Base-by-base conservation (phyloP, 1,284 basidiomycete species). In the Afroboletus lepidellus region DNA sequence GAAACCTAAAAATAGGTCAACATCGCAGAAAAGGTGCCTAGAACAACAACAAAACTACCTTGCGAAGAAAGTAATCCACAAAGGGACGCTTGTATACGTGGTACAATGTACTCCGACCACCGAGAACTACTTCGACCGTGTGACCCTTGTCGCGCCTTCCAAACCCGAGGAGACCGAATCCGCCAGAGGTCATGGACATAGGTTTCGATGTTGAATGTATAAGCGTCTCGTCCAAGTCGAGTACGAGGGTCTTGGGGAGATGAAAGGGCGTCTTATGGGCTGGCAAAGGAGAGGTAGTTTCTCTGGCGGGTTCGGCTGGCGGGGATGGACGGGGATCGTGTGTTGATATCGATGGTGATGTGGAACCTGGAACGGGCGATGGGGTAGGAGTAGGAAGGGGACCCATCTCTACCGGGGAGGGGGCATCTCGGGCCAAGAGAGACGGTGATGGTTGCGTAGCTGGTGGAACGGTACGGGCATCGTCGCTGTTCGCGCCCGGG, bases 11-110 rank as follows among this genome's bases (percentile, higher is more conserved):
- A n/a, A 38, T 47, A 47, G 48, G 50, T 53, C 59, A 49, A 55
- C 42, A 50, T 45, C 23, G 36, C 13, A 41, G 21, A n/a, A 45
- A 43, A 42, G 15, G 32, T 33, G 29, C 7, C 21, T 29, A 33
- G 37, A 55, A 44, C 15, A 30, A 23, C 6, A 50, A n/a, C n/a
- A 18, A 21, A 48, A 32, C 63, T 58, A 94, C 94, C 76, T 95
- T 97, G 63, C 93, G 83, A 57, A 98, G 78, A 69, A 98, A 98
- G 73, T 90, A 97, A 72, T 98, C 96, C 51, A 89, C 94, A 76
- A 93, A 96, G 2, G 96, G 96, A 50, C 96, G 83, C 73, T 99
- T 99, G 77, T 99, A 98, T 43, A 99, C 96, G 72, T 98, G 96
- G 70, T 99, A 99, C 36, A 94, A 77, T 3, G 94, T 96, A 60